Percentiles rank a stretch among this genome's conserved stretches.
These are phyloP conservation scores for Ceratocystis smalleyi DNA, from an alignment of 2,329 filamentous ascomycete species.

Conservation along the genomic window DNA sequence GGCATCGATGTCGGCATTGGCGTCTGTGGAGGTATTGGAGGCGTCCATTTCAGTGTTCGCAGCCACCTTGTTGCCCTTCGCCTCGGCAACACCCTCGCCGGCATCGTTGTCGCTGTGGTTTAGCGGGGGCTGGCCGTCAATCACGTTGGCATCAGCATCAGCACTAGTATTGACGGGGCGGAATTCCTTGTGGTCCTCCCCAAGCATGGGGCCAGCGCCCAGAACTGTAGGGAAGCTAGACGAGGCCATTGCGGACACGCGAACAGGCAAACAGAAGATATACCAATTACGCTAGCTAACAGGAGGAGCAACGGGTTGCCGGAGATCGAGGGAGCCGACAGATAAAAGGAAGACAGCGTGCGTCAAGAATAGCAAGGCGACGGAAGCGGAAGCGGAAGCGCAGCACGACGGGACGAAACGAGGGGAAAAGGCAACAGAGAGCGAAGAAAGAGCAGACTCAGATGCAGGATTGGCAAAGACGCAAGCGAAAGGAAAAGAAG, in stretches of 20 bases:
- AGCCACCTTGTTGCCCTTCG: constrained; percentile 17
- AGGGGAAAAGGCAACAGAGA: background rate
- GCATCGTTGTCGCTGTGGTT: constrained; percentile 12
- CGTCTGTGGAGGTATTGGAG: background rate
- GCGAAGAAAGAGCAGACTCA: background rate
- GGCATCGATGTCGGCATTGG: constrained; percentile 20
- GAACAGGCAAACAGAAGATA: background rate
- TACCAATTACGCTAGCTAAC: too few species aligned
- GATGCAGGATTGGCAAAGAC: too few species aligned
- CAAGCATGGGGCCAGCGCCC: background rate
- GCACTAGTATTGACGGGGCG: background rate
- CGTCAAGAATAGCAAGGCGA: background rate
- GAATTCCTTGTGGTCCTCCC: background rate
- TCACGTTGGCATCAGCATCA: background rate
- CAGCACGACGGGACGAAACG: constrained; percentile 1
- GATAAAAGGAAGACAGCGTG: background rate
- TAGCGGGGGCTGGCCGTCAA: background rate
- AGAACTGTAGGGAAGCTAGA: background rate
- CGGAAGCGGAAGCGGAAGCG: background rate
- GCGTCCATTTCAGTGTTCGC: constrained; percentile 12
- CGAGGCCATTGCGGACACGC: background rate
- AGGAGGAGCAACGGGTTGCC: too few species aligned
- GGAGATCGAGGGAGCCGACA: too few species aligned
- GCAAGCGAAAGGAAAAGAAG: background rate
- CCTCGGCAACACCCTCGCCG: background rate